These are phyloP conservation scores for Strobilomyces confusus DNA, from an alignment of 768 basidiomycete species.

Conservation along the genomic window DNA sequence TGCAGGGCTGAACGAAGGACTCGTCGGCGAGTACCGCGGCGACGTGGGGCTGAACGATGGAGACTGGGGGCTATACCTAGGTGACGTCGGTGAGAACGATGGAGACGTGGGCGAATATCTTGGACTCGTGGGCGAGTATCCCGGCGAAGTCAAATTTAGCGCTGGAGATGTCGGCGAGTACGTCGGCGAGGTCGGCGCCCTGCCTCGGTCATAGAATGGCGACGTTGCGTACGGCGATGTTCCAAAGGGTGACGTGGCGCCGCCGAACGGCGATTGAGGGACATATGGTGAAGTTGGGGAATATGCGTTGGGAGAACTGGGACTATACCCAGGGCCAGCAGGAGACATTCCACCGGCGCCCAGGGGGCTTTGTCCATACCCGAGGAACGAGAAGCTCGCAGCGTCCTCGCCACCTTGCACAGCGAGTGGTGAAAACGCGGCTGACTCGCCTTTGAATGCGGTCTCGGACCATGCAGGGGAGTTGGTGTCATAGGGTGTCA, in stretches of 20 bases:
- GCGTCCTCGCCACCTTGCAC: conserved; percentile 83
- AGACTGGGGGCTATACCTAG: conserved; percentile 82
- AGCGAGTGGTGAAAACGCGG: conserved; percentile 93
- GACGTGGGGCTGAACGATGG: conserved; percentile 90
- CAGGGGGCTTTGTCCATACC: conserved; percentile 82
- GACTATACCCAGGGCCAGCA: conserved; percentile 82
- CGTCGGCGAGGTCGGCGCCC: conserved; percentile 70
- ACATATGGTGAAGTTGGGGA: conserved; percentile 90
- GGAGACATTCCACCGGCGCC: conserved; percentile 88
- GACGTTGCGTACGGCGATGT: conserved; percentile 80
- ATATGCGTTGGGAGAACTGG: conserved; percentile 85
- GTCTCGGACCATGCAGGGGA: conserved; percentile 81
- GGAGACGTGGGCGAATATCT: conserved; percentile 84
- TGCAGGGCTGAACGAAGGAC: conserved; percentile 89
- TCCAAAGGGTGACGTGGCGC: conserved; percentile 79
- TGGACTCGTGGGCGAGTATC: conserved; percentile 64
- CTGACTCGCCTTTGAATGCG: conserved; percentile 76
- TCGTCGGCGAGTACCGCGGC: conserved; percentile 84
- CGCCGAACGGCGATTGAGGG: conserved; percentile 77
- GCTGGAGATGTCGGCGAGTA: conserved; percentile 88
- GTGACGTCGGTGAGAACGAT: conserved; percentile 82
- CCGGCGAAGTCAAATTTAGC: conserved; percentile 77
- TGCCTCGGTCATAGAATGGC: conserved; percentile 71
- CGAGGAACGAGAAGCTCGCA: conserved; percentile 66
- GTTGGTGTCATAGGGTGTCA: conserved; percentile 96